Percentiles rank a stretch among this genome's conserved stretches.
phyloP scores from a whole-genome alignment of 805 yeast genomes.

The Kazachstania bromeliacearum region DNA sequence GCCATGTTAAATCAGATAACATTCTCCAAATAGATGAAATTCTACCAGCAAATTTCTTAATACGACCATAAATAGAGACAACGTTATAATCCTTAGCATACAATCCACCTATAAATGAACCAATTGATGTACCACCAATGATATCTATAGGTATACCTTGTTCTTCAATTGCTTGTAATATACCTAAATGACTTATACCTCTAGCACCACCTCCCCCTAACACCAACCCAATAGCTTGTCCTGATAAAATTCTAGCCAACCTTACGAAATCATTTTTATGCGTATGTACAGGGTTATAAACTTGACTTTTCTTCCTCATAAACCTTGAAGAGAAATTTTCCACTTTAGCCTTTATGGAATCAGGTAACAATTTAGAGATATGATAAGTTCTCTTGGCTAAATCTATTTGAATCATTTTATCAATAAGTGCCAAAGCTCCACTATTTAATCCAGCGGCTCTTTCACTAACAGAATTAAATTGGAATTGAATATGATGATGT shows the following conservation, averaged over 20 bases:
- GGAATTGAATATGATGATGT: conserved; percentile 82
- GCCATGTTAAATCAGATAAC: conserved; percentile 77
- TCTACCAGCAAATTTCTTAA: conserved; percentile 77
- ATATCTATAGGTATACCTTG: conserved; percentile 89
- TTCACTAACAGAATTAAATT: conserved; percentile 8
- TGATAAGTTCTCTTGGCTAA: conserved; percentile 26
- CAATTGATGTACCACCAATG: conserved; percentile 94
- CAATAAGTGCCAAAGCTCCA: conserved; percentile 16
- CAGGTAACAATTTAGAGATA: conserved; percentile 25
- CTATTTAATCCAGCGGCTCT: conserved; percentile 16
- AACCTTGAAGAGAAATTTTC: conserved; percentile 30
- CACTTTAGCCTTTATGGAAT: conserved; percentile 30
- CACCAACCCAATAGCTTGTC: conserved; percentile 89
- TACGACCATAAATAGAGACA: conserved; percentile 83
- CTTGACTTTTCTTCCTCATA: conserved; percentile 18
- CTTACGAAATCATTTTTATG: conserved; percentile 86
- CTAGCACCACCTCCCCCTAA: conserved; percentile 98
- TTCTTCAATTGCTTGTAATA: conserved; percentile 82
- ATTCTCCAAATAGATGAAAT: conserved; percentile 82
- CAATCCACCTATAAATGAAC: conserved; percentile 90
- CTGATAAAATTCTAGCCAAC: conserved; percentile 80
- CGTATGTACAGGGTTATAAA: conserved; percentile 29
- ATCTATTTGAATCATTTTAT: conserved; percentile 25
- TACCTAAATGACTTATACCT: conserved; percentile 87
- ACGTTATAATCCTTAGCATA: conserved; percentile 88